Base-by-base conservation (phyloP, 2,329 filamentous ascomycete species). In the Epichloe sylvatica region DNA sequence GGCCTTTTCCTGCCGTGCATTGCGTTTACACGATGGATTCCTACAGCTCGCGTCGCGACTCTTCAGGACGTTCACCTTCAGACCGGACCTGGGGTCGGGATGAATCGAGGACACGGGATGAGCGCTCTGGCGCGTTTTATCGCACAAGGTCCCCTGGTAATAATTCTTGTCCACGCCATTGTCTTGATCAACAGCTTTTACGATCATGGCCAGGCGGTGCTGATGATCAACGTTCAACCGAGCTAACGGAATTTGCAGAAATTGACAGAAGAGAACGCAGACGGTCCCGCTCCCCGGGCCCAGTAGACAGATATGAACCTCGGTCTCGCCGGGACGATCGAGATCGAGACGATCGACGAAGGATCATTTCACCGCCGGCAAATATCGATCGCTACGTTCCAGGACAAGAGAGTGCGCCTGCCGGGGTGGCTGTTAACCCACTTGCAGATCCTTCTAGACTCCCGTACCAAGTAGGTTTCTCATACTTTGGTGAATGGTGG, bases 401-500 rank as follows among this genome's bases (percentile, higher is more conserved):
- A 1, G 84, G 85, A 17, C 83, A 87, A 56, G 79, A 84, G 48
- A 66, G 61, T 51, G 61, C 61, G 35, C 69, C 72, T 23, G 64
- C 76, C 13, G 70, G 57, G 9, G 37, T 70, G 21, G 60, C 72
- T 1, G 66, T 72, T 17, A 90, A 90, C 56, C 84, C 84, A 8
- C 69, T 91, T 3, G 73, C 77, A 12, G 84, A 91, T 54, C 86
- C 86, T 2, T 73, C 84, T 57, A 78, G 78, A 53, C 72, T 91
- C 9, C 79, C 84, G 3, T 89, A 84, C 54, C 86, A 91, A 62
- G 86, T 90, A 49, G 86, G 86, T 2, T 91, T 91, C 66, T 90
- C 85, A 13, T 91, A 84, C 65, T 91, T 87, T 59, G 82, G 86
- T 17, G 86, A 91, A 64, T 91, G 86, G 86, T 91, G 86, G 86